Conservation (phyloP, 164 flowering plant species). For the Umbellularia californica region DNA sequence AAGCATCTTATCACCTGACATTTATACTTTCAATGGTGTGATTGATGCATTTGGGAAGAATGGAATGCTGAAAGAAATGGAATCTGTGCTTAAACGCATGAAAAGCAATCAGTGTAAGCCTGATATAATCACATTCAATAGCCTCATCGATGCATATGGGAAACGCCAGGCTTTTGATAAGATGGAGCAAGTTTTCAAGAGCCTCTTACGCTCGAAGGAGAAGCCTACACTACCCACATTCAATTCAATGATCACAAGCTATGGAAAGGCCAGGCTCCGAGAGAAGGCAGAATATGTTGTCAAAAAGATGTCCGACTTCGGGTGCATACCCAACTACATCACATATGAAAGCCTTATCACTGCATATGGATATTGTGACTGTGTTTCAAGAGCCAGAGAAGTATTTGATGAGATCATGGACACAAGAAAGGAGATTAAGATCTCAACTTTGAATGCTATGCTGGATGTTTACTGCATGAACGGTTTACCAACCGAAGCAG, state of each 20-base stretch:
- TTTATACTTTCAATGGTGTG: conserved; percentile 85
- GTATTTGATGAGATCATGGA: conserved; percentile 47
- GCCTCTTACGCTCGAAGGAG: conserved; percentile 71
- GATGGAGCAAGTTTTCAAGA: conserved; percentile 93
- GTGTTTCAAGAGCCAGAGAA: conserved; percentile 70
- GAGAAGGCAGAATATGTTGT: conserved; percentile 68
- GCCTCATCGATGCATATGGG: conserved; percentile 92
- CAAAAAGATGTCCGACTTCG: conserved; percentile 54
- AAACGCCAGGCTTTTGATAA: conserved; percentile 80
- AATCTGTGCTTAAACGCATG: conserved; percentile 68
- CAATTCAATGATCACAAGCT: conserved; percentile 85
- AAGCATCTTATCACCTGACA: conserved; percentile 66
- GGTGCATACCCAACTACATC: conserved; percentile 63
- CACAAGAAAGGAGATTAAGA: conserved; percentile 51
- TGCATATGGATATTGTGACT: conserved; percentile 79
- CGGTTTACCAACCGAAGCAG: conserved; percentile 69
- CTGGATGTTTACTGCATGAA: conserved; percentile 86
- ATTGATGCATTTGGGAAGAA: conserved; percentile 97
- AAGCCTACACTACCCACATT: conserved; percentile 86
- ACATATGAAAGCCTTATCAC: conserved; percentile 78
- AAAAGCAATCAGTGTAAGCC: conserved; percentile 71
- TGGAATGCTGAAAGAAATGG: conserved; percentile 94
- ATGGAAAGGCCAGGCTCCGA: conserved; percentile 84
- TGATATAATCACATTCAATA: conserved; percentile 74
- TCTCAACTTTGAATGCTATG: conserved; percentile 85